These are phyloP conservation scores for Cyberlindnera bimundalis DNA, from an alignment of 805 yeast species.

Conservation along the genomic window DNA sequence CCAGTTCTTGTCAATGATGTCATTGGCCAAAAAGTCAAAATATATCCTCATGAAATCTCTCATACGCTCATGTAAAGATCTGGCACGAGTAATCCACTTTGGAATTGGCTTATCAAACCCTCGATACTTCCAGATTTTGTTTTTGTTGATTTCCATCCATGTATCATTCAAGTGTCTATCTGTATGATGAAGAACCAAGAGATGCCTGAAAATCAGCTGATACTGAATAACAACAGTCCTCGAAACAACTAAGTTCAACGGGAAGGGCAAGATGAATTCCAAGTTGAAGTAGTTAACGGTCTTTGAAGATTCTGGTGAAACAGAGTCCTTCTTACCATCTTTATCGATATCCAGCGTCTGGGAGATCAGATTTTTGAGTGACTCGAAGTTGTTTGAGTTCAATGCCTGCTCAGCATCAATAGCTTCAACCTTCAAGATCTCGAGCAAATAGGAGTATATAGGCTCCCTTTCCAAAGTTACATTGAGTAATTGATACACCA, in stretches of 20 bases:
- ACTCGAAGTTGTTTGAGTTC: conserved; percentile 40
- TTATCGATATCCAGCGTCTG: conserved; percentile 33
- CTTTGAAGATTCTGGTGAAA: conserved; percentile 34
- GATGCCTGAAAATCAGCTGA: conserved; percentile 74
- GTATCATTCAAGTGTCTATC: conserved; percentile 57
- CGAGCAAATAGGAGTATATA: conserved; percentile 39
- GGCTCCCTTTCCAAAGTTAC: conserved; percentile 41
- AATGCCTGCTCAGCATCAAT: conserved; percentile 52
- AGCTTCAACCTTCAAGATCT: conserved; percentile 50
- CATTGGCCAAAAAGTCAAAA: conserved; percentile 50
- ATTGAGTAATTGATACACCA: conserved; percentile 29
- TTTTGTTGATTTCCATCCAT: conserved; percentile 67
- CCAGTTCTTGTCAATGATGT: conserved; percentile 59
- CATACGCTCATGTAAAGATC: conserved; percentile 51
- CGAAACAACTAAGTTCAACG: conserved; percentile 71
- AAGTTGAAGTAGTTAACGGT: conserved; percentile 51
- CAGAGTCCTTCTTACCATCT: conserved; percentile 14
- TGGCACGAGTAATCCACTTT: conserved; percentile 51
- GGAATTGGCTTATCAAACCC: conserved; percentile 41
- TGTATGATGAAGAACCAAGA: conserved; percentile 59
- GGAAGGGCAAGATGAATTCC: conserved; percentile 75
- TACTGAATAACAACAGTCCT: conserved; percentile 71
- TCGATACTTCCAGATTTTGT: conserved; percentile 61
- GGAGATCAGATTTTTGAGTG: conserved; percentile 42
- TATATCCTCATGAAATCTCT: conserved; percentile 53